A percentile compares a stretch with the other conserved stretches of the same genome.
phyloP scores from a whole-genome alignment of 2,329 filamentous ascomycete species.

The Cladosporium sp. region DNA sequence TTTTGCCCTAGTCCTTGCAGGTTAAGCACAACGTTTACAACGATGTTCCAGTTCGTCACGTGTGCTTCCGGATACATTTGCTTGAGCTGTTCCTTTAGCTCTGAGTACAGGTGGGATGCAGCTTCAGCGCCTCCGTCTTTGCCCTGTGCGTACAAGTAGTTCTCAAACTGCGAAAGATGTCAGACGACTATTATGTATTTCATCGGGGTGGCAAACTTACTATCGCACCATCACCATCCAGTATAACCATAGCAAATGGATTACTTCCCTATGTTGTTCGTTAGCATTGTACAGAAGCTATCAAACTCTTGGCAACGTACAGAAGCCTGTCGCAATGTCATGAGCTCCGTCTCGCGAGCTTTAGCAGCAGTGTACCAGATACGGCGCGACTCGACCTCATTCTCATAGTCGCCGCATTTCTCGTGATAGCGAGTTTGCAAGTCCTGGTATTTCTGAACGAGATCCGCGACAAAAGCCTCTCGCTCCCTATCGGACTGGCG shows the following conservation, averaged over 20 bases:
- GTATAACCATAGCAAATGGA: slow-evolving; percentile 50
- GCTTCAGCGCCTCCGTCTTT: slow-evolving; percentile 51
- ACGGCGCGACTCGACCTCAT: slow-evolving; percentile 40
- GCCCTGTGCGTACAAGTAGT: slow-evolving; percentile 45
- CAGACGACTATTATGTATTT: not conserved
- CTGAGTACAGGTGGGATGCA: slow-evolving; percentile 45
- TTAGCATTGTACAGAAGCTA: slow-evolving; percentile 8
- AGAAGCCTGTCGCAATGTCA: slow-evolving; percentile 30
- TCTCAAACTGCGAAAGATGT: slow-evolving; percentile 44
- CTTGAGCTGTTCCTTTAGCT: slow-evolving; percentile 47
- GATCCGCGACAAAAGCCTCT: slow-evolving; percentile 35
- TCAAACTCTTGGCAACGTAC: slow-evolving; percentile 22
- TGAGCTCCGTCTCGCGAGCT: slow-evolving; percentile 27
- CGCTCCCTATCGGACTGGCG: slow-evolving; percentile 37
- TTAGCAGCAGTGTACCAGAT: slow-evolving; percentile 37
- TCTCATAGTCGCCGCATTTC: slow-evolving; percentile 40
- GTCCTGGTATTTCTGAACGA: slow-evolving; percentile 37
- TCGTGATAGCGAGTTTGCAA: slow-evolving; percentile 39
- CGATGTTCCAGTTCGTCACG: slow-evolving; percentile 47
- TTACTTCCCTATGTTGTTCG: slow-evolving; percentile 33
- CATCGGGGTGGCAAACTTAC: slow-evolving; percentile 34
- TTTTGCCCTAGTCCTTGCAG: slow-evolving; percentile 49
- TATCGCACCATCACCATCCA: slow-evolving; percentile 54
- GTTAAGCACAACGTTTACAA: slow-evolving; percentile 52
- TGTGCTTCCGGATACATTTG: slow-evolving; percentile 42